These are phyloP conservation scores for Quercus aquifolioides DNA, from an alignment of 306 rosid genomes.

Conservation along the genomic window DNA sequence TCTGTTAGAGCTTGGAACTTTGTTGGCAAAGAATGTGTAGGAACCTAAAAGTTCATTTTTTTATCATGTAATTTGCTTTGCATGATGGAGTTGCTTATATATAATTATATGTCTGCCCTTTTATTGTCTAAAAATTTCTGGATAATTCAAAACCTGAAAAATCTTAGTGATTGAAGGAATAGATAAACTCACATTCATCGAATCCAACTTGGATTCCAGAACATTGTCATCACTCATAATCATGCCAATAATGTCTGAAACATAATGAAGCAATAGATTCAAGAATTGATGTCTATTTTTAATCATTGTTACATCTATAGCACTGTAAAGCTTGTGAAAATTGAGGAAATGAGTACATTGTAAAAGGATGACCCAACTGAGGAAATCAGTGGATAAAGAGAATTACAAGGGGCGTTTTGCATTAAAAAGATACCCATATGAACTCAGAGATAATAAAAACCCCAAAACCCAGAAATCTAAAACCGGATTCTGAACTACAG, in stretches of 20 bases:
- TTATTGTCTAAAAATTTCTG: too few species aligned
- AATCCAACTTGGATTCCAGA: constrained; percentile 44
- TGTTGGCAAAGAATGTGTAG: too few species aligned
- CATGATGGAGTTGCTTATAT: too few species aligned
- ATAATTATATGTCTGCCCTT: too few species aligned
- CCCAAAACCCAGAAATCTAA: too few species aligned
- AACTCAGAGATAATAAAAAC: too few species aligned
- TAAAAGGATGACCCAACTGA: constrained; percentile 23
- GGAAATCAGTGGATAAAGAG: constrained; percentile 9
- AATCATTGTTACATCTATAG: not conserved
- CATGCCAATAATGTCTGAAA: constrained; percentile 42
- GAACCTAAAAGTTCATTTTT: too few species aligned
- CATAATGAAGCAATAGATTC: constrained; percentile 11
- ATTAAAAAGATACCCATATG: not conserved
- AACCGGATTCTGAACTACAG: too few species aligned
- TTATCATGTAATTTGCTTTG: too few species aligned
- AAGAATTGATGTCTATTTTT: not conserved
- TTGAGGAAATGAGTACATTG: constrained; percentile 10
- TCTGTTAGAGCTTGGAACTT: too few species aligned
- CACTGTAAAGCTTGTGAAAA: constrained; percentile 16
- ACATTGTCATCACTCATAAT: constrained; percentile 38
- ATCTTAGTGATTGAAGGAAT: constrained; percentile 22
- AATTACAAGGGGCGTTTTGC: not conserved
- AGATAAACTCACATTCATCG: constrained; percentile 42
- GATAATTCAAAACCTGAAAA: constrained; percentile 30